These are phyloP conservation scores for Haematococcus lacustris DNA, from an alignment of 139 green algal genomes.

Conservation along the genomic window DNA sequence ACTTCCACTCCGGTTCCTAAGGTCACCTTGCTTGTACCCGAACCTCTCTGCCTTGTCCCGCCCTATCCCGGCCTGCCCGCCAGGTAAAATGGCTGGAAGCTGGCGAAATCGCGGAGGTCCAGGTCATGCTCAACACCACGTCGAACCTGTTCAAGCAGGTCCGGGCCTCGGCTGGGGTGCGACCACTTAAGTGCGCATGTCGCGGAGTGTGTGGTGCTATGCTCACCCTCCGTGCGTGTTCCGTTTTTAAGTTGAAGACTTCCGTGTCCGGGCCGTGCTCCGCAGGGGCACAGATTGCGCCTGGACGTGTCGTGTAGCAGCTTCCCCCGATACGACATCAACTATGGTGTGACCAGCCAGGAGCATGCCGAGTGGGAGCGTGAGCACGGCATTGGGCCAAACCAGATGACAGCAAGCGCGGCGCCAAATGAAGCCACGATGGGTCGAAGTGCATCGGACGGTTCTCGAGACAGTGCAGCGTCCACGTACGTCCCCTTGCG, in stretches of 20 bases:
- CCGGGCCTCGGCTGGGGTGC: background rate
- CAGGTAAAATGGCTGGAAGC: background rate
- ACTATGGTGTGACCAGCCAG: background rate
- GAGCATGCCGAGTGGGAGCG: background rate
- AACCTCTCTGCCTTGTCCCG: background rate
- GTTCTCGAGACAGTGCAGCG: too few relatives aligned
- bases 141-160: constrained; percentile 13
- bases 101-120: background rate
- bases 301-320: background rate
- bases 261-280: too few relatives aligned
- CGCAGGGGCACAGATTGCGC: background rate
- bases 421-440: too few relatives aligned
- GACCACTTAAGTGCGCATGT: background rate
- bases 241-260: too few relatives aligned
- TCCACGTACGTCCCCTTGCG: too few relatives aligned
- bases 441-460: too few relatives aligned
- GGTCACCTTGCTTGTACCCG: too few relatives aligned
- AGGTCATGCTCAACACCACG: constrained; percentile 7
- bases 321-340: constrained; percentile 5
- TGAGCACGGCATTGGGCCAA: background rate
- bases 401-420: too few relatives aligned
- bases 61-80: too few relatives aligned
- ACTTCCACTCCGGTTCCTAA: too few relatives aligned
- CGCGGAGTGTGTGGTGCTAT: background rate
- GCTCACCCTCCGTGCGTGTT: background rate